phyloP scores from a whole-genome alignment of 2,329 filamentous ascomycete genomes.

The Epichloe coenophiala region DNA sequence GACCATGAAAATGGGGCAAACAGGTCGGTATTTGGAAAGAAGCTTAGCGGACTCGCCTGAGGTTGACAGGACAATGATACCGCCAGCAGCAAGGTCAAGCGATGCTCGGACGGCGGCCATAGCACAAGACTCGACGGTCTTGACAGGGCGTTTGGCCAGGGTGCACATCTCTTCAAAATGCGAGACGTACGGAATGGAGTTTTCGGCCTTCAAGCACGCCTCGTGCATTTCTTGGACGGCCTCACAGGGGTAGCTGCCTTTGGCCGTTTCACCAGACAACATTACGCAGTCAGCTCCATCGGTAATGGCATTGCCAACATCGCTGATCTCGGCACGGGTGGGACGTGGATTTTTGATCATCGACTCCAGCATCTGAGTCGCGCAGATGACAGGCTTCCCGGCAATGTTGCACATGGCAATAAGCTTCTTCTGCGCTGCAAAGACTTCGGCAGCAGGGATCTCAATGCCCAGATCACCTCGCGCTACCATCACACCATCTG shows the following conservation, averaged over 20 bases:
- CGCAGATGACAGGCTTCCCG: constrained; percentile 97
- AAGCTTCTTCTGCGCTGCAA: constrained; percentile 99
- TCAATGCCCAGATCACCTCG: constrained; percentile 94
- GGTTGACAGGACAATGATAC: constrained; percentile 91
- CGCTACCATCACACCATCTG: constrained; percentile 98
- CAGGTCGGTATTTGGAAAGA: constrained; percentile 94
- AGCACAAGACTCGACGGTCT: constrained; percentile 83
- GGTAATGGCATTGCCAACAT: constrained; percentile 94
- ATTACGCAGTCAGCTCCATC: constrained; percentile 99
- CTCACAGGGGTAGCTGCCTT: constrained; percentile 87
- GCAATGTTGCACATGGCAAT: constrained; percentile 99
- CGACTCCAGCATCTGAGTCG: constrained; percentile 98
- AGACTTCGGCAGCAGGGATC: constrained; percentile 96
- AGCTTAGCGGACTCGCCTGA: constrained; percentile 90
- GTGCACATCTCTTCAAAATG: constrained; percentile 92
- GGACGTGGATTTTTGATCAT: constrained; percentile 99
- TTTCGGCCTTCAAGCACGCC: constrained; percentile 91
- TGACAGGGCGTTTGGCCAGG: constrained; percentile 69
- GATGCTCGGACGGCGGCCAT: constrained; percentile 95
- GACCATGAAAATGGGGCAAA: constrained; percentile 99
- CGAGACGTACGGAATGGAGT: constrained; percentile 91
- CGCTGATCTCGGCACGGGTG: constrained; percentile 94
- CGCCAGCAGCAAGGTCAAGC: constrained; percentile 90
- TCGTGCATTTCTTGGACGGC: constrained; percentile 97
- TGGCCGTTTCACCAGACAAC: constrained; percentile 98